Evolutionary conservation across 306 rosid species (phyloP), one percentile per base, ranked within the genome.

Genomic region (Lagenaria siceraria): DNA sequence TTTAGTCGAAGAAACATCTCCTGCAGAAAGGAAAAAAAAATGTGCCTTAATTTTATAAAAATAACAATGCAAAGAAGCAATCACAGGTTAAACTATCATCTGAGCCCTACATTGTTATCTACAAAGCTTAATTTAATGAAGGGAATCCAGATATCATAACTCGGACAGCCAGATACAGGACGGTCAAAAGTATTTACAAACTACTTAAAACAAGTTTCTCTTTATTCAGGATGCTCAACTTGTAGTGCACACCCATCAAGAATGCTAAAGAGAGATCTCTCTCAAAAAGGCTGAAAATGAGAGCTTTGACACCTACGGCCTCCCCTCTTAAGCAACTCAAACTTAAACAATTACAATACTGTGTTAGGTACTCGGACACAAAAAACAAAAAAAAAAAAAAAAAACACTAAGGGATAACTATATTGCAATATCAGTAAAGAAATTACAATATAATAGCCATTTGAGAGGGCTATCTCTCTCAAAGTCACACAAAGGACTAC

Each of bases 1-100:
- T 7, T 87, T 79, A 59, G 92, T 81, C 17, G 89, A 85, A 82
- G 94, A 79, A 55, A 29, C 78, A 55, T 88, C 84, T 51, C 84
- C 97, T 90, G 88, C 73, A 71, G 71, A 77, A 84, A 21, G 60
- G 4, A 35, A 7, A 27, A 58, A 21, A 36, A 55, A 55, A 35
- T 7, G 54, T 58, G 69, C 66, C 56, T 53, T 24, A 53, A 25
- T 22, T 43, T 60, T 43, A 64, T 70, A 63, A 8, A 11, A 49
- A 14, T 21, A 60, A 42, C 40, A 46, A 13, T 43, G 46, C 38
- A 49, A 46, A 46, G 24, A 63, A 29, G 43, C 42, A 76, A 42
- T 59, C 13, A 36, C 68, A 76, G 25, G 17, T 35, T 21, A 40
- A 56, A 36, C 9, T 38, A n/a, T 54, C 31, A 75, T 51, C 29